Evolutionary conservation across 805 yeast genomes (phyloP).

Genomic region (Yarrowia hollandica): DNA sequence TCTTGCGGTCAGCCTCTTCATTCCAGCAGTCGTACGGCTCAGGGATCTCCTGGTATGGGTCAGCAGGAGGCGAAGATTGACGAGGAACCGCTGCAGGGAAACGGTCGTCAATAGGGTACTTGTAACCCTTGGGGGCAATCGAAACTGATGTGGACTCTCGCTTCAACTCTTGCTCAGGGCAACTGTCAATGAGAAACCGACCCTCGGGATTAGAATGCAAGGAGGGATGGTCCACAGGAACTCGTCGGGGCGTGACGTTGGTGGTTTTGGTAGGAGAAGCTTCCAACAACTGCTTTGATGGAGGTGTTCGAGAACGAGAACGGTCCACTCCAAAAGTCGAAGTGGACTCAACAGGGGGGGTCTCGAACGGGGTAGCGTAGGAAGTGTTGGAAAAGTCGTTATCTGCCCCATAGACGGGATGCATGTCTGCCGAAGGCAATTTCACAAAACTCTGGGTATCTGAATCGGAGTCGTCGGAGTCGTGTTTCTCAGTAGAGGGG

Average conservation of each 20-base stretch:
- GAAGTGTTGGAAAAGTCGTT: not conserved
- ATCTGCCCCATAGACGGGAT: constrained; percentile 11
- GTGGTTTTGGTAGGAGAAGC: constrained; percentile 7
- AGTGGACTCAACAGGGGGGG: constrained; percentile 1
- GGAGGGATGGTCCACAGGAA: constrained; percentile 28
- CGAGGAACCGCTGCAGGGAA: constrained; percentile 19
- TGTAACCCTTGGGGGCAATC: not conserved
- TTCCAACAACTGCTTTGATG: not conserved
- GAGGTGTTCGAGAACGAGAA: constrained; percentile 7
- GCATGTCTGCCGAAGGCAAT: constrained; percentile 13
- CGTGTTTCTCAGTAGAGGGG: not conserved
- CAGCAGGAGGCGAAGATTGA: constrained; percentile 19
- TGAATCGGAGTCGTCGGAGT: not conserved
- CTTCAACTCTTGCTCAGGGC: constrained; percentile 18
- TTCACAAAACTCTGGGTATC: constrained; percentile 20
- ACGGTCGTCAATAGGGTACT: constrained; percentile 19
- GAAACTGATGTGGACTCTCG: not conserved
- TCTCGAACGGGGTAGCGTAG: constrained; percentile 4
- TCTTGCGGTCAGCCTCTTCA: constrained; percentile 6
- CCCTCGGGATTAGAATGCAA: constrained; percentile 27
- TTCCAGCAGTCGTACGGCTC: constrained; percentile 27
- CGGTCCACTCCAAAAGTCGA: constrained; percentile 1
- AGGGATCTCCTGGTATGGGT: constrained; percentile 18
- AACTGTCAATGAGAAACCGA: constrained; percentile 25
- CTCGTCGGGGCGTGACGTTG: constrained; percentile 8